These are phyloP conservation scores for Daldinia childiae DNA, from an alignment of 495 filamentous ascomycete species.

Conservation along the genomic window DNA sequence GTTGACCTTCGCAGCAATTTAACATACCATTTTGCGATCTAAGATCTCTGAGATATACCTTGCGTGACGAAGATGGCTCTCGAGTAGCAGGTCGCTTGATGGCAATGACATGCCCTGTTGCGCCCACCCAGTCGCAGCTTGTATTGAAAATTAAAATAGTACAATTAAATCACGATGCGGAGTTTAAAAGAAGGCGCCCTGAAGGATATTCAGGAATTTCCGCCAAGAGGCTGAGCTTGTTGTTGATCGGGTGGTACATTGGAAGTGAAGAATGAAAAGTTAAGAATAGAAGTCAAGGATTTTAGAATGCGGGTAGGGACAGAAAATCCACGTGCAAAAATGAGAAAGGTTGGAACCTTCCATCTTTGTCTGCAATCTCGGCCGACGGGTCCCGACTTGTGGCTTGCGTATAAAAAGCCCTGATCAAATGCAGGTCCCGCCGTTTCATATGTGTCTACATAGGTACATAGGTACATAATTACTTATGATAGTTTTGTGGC, in stretches of 20 bases:
- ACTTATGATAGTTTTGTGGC: background rate
- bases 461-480: background rate
- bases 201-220: conserved; percentile 1
- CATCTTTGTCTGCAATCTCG: background rate
- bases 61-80: conserved; percentile 20
- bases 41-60: conserved; percentile 21
- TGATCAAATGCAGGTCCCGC: background rate
- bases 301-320: conserved; percentile 8
- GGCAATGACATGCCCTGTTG: conserved; percentile 28
- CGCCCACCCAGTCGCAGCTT: background rate
- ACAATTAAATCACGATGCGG: background rate
- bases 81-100: conserved; percentile 15
- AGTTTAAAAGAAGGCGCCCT: background rate
- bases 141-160: background rate
- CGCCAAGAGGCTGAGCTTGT: conserved; percentile 20
- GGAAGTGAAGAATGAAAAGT: conserved; percentile 4
- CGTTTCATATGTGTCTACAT: background rate
- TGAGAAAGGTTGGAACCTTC: no score
- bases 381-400: background rate
- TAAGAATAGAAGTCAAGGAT: conserved; percentile 5
- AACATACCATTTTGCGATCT: conserved; percentile 41
- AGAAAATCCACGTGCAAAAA: background rate
- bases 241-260: conserved; percentile 13
- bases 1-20: background rate
- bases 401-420: background rate